Conservation (phyloP, 2,329 filamentous ascomycete species). For the Didymosphaeria variabile region DNA sequence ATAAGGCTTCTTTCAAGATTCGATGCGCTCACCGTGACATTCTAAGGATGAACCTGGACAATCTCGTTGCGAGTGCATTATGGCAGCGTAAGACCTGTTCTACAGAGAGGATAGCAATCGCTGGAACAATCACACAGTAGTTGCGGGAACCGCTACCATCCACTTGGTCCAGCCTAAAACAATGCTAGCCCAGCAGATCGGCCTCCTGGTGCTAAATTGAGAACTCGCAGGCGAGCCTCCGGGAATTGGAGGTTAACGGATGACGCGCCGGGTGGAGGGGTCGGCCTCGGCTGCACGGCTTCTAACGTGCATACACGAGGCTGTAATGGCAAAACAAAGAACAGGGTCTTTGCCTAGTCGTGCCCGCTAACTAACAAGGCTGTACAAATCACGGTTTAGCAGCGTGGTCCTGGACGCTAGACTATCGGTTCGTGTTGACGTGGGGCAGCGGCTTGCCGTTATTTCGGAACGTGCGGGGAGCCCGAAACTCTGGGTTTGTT, state of each 20-base stretch:
- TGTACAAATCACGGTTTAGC: background rate
- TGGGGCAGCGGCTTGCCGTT: background rate
- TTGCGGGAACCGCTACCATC: too few species aligned
- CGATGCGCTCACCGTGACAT: too few species aligned
- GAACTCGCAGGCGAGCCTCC: background rate
- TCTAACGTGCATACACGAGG: constrained; percentile 3
- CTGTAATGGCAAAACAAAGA: background rate
- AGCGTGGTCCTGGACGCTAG: background rate
- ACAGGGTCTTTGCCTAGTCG: background rate
- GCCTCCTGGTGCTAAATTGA: background rate
- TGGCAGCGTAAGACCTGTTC: too few species aligned
- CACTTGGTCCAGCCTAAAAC: background rate
- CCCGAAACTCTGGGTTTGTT: background rate
- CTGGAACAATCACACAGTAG: too few species aligned
- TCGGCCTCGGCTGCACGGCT: background rate
- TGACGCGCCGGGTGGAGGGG: constrained; percentile 3
- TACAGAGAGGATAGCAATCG: too few species aligned
- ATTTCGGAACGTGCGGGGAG: constrained; percentile 2
- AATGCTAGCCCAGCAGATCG: background rate
- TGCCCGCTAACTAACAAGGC: background rate
- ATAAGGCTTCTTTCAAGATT: too few species aligned
- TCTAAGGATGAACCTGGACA: too few species aligned
- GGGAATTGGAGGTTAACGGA: background rate
- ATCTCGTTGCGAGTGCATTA: too few species aligned
- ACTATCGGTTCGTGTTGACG: background rate